Evolutionary conservation across 768 basidiomycete species (phyloP).

Genomic region (Leccinum truebloodii): DNA sequence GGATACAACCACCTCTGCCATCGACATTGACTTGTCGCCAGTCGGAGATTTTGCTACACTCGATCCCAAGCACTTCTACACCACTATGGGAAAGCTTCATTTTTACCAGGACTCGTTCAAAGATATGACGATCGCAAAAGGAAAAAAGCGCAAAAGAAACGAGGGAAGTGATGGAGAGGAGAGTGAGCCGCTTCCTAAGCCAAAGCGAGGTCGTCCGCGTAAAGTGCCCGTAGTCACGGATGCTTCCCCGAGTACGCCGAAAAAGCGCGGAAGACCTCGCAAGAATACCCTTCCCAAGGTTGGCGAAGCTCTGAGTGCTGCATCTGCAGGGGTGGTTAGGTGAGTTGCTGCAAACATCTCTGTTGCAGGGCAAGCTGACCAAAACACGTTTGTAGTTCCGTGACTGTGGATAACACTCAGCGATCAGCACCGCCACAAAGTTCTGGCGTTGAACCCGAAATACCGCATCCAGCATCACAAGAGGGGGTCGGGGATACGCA

Average conservation of each 20-base stretch:
- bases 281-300: slow-evolving; percentile 21
- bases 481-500: not conserved
- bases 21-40: slow-evolving; percentile 46
- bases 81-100: slow-evolving; percentile 40
- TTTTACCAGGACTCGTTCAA: slow-evolving; percentile 54
- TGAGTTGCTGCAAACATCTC: not conserved
- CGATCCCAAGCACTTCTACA: slow-evolving; percentile 56
- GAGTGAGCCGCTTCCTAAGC: slow-evolving; percentile 23
- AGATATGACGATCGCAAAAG: slow-evolving; percentile 22
- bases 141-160: slow-evolving; percentile 34
- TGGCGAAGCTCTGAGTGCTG: not conserved
- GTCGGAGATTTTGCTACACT: slow-evolving; percentile 56
- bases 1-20: slow-evolving; percentile 44
- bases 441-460: slow-evolving; percentile 1
- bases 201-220: slow-evolving; percentile 59
- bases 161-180: slow-evolving; percentile 27
- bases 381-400: not conserved
- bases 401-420: not conserved
- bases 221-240: slow-evolving; percentile 34
- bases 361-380: slow-evolving; percentile 1
- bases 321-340: not conserved
- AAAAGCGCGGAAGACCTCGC: slow-evolving; percentile 38
- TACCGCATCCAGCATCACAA: not conserved
- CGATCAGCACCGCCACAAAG: not conserved
- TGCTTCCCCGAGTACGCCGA: slow-evolving; percentile 22